Evolutionary conservation across 768 basidiomycete genomes (phyloP), one percentile per base, ranked within the genome.

Genomic region (Boletus patriciae): DNA sequence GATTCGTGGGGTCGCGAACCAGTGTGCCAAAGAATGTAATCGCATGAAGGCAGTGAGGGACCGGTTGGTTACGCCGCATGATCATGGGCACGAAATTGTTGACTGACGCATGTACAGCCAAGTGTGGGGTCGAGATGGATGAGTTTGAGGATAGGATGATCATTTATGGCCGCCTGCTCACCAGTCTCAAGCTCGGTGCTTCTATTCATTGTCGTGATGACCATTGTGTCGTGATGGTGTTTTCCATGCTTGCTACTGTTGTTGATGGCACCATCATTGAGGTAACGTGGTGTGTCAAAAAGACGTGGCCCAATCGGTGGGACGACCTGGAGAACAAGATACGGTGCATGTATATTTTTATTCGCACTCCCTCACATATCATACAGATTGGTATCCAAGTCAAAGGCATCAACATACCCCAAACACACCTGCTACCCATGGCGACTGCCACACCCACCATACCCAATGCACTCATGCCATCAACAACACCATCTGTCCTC

Each of bases 291-390:
- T 98, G 97, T 66, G 97, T 99, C 33, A 95, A 96, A 74, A 99
- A 99, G 82, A 99, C 96, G 0, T 99, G 96, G 96, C 97, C 97
- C 0, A 95, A 94, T 69, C 98, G 95, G 93, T 99, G 96, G 95
- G 97, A 98, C 68, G 97, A 98, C 72, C 79, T 99, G 25, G 84
- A 92, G 70, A 94, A 92, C 77, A 97, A 97, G 84, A 92, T 91
- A 49, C 3, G 77, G 42, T n/a, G 16, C 37, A 41, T 18, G 12
- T 7, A 31, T 23, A 5, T 13, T 16, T 11, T 46, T 43, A 2
- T 33, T 21, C 13, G 15, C 44, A 16, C 2, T 33, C 5, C 8
- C 55, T 55, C 13, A 63, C 41, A 6, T 29, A 23, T 27, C 36
- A 2, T 34, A 41, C 63, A 96, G 94, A 94, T 98, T 50, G 96